Evolutionary conservation across 2,329 filamentous ascomycete species (phyloP).

Genomic region (Alternaria sp.): DNA sequence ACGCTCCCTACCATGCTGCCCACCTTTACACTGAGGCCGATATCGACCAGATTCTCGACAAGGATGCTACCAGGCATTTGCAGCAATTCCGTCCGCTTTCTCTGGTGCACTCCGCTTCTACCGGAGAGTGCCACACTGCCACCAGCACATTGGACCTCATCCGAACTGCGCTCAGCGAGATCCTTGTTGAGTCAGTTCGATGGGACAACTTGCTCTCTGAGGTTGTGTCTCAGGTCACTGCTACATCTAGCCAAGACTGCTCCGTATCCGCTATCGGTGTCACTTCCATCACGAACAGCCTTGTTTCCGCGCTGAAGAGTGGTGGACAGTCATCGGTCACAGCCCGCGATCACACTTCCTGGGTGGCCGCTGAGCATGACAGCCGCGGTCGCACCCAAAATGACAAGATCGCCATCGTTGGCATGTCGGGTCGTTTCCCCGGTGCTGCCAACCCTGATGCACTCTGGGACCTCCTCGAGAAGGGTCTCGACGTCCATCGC

Average conservation of each 20-base stretch:
- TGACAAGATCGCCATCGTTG: constrained; percentile 83
- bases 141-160: constrained; percentile 55
- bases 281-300: constrained; percentile 61
- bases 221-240: constrained; percentile 54
- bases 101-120: constrained; percentile 56
- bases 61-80: constrained; percentile 49
- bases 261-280: constrained; percentile 58
- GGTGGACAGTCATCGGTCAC: constrained; percentile 54
- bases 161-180: constrained; percentile 52
- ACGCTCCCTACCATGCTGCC: constrained; percentile 65
- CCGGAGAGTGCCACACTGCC: constrained; percentile 54
- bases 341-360: constrained; percentile 54
- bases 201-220: constrained; percentile 59
- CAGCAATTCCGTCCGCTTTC: constrained; percentile 51
- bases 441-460: constrained; percentile 73
- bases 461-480: constrained; percentile 76
- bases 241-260: constrained; percentile 49
- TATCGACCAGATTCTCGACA: constrained; percentile 58
- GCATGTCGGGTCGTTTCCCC: constrained; percentile 79
- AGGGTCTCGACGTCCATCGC: constrained; percentile 76
- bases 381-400: constrained; percentile 56
- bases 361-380: constrained; percentile 43
- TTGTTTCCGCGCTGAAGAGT: constrained; percentile 61
- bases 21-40: constrained; percentile 61
- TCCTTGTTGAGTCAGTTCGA: constrained; percentile 55